Percentiles rank a stretch among this genome's conserved stretches.
phyloP scores from a whole-genome alignment of 345 rosid genomes.

The Acer negundo region DNA sequence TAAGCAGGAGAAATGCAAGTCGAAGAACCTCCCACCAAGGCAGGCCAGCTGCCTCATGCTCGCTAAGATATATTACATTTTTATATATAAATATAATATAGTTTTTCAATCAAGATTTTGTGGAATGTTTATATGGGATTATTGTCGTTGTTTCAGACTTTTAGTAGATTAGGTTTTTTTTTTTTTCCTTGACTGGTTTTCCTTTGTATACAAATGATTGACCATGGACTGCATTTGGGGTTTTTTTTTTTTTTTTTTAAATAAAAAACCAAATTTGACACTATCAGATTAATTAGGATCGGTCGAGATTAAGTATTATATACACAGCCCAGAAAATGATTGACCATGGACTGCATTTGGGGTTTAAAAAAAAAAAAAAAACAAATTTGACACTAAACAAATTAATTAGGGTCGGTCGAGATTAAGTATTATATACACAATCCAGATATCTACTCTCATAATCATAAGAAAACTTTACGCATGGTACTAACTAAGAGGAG shows the following conservation, averaged over 20 bases:
- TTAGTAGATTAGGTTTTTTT: neutral
- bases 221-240: neutral
- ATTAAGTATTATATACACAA: too few species aligned
- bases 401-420: too few species aligned
- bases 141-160: slow-evolving; percentile 1
- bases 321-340: too few species aligned
- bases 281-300: too few species aligned
- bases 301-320: too few species aligned
- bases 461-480: too few species aligned
- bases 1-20: slow-evolving; percentile 19
- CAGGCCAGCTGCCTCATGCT: slow-evolving; percentile 26
- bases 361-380: neutral
- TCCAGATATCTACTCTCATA: too few species aligned
- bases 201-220: neutral
- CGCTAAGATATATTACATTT: neutral
- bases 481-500: too few species aligned
- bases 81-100: too few species aligned
- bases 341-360: neutral
- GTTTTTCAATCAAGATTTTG: neutral
- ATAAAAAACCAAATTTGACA: too few species aligned
- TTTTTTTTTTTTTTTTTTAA: too few species aligned
- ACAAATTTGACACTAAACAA: too few species aligned
- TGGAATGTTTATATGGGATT: slow-evolving; percentile 27
- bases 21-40: slow-evolving; percentile 17
- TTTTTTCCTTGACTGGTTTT: neutral